Conservation (phyloP, 371 early-diverging fungal genomes). For the Batkoa obscura region DNA sequence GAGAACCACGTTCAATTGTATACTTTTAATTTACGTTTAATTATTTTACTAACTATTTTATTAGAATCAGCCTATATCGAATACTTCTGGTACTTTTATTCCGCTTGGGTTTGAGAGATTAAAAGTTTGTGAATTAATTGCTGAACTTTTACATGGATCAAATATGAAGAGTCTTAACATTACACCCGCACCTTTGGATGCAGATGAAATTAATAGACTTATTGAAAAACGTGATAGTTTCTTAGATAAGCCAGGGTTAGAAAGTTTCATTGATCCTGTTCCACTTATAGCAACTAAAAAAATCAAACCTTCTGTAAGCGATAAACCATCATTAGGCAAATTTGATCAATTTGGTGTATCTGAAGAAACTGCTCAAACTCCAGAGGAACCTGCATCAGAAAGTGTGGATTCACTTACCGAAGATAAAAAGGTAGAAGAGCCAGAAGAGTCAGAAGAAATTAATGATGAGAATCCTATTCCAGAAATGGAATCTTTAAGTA, state of each 20-base stretch:
- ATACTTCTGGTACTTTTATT: slow-evolving; percentile 36
- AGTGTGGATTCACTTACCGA: background rate
- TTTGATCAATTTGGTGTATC: slow-evolving; percentile 10
- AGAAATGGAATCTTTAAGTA: background rate
- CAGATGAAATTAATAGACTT: slow-evolving; percentile 13
- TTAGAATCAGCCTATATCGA: slow-evolving; percentile 13
- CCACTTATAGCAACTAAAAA: background rate
- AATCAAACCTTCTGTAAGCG: background rate
- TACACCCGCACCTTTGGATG: background rate
- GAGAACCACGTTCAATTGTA: slow-evolving; percentile 19
- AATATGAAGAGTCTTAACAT: slow-evolving; percentile 51
- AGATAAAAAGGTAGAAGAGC: background rate
- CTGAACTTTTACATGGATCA: slow-evolving; percentile 77
- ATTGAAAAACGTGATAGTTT: slow-evolving; percentile 13
- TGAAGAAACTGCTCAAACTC: too few relatives aligned
- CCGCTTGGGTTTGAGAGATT: slow-evolving; percentile 86
- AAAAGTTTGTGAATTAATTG: slow-evolving; percentile 87
- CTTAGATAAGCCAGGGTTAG: too few relatives aligned
- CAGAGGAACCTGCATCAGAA: background rate
- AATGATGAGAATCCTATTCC: background rate
- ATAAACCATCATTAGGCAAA: background rate
- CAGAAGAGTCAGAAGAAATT: background rate
- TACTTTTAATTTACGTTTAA: background rate
- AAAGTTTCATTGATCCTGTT: too few relatives aligned
- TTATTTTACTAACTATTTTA: background rate